A percentile compares a stretch with the other conserved stretches of the same genome.
Conservation (phyloP, 1,284 basidiomycete species). For the Hortiboletus rubellus region DNA sequence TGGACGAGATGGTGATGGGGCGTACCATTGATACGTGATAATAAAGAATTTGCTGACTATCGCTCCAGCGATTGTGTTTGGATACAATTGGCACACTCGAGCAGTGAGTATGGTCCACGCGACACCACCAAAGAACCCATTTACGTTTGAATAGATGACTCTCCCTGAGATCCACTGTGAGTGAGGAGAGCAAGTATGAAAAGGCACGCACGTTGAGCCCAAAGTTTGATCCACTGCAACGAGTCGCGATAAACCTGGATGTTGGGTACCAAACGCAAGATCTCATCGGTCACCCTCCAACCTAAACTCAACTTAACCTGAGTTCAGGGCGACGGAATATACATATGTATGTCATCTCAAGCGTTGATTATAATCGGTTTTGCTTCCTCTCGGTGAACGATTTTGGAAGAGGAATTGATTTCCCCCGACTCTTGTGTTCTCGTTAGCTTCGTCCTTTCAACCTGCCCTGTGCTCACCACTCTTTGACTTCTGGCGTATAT, state of each 20-base stretch:
- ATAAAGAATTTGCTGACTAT: constrained; percentile 98
- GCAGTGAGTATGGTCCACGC: constrained; percentile 99
- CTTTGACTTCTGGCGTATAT: too few relatives aligned
- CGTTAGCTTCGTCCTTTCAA: too few relatives aligned
- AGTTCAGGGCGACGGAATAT: constrained; percentile 15
- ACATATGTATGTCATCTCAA: too few relatives aligned
- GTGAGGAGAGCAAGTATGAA: constrained; percentile 2
- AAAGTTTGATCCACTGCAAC: constrained; percentile 94
- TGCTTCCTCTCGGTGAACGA: too few relatives aligned
- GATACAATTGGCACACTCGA: constrained; percentile 98
- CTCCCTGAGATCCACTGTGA: constrained; percentile 54
- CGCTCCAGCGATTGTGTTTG: constrained; percentile 90
- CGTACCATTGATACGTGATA: constrained; percentile 94
- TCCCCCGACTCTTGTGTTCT: too few relatives aligned
- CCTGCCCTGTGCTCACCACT: too few relatives aligned
- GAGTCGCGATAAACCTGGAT: constrained; percentile 94
- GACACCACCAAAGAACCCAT: constrained; percentile 97
- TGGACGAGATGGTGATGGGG: constrained; percentile 4
- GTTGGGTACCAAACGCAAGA: constrained; percentile 93
- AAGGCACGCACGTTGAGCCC: constrained; percentile 83
- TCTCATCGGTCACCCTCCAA: constrained; percentile 95
- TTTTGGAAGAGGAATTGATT: too few relatives aligned
- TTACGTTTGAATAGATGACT: constrained; percentile 98
- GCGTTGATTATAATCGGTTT: too few relatives aligned
- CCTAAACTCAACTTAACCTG: constrained; percentile 50